Evolutionary conservation across 176 grass and related monocot species (phyloP).

Genomic region (Canna indica): DNA sequence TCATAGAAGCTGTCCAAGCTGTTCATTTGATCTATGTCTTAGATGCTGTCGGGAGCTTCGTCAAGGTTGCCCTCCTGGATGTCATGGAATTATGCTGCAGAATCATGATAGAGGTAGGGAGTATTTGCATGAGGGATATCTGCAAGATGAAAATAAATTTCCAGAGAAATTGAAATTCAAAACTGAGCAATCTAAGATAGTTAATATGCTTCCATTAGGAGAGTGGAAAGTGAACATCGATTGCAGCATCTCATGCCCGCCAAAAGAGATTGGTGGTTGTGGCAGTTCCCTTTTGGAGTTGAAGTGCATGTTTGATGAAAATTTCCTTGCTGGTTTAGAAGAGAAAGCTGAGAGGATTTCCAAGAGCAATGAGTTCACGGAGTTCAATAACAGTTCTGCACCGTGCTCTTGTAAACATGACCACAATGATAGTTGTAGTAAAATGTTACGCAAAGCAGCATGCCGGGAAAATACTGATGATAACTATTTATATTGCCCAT

Average conservation of each 20-base stretch:
- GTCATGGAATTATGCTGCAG: slow-evolving; percentile 19
- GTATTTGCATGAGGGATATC: slow-evolving; percentile 31
- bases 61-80: slow-evolving; percentile 41
- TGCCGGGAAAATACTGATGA: slow-evolving; percentile 44
- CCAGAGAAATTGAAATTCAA: neutral
- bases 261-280: slow-evolving; percentile 57
- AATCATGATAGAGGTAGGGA: slow-evolving; percentile 22
- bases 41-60: slow-evolving; percentile 71
- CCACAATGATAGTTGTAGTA: slow-evolving; percentile 19
- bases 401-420: slow-evolving; percentile 33
- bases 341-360: slow-evolving; percentile 41
- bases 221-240: slow-evolving; percentile 53
- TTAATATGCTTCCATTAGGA: no score
- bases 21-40: slow-evolving; percentile 65
- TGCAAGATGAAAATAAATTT: slow-evolving; percentile 7
- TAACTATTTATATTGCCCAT: slow-evolving; percentile 65
- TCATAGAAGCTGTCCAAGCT: slow-evolving; percentile 63
- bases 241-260: slow-evolving; percentile 74
- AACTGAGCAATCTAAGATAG: no score
- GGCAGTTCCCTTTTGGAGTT: slow-evolving; percentile 31
- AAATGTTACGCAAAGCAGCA: slow-evolving; percentile 33
- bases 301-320: slow-evolving; percentile 43
- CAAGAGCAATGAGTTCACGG: no score
- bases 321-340: slow-evolving; percentile 36
- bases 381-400: slow-evolving; percentile 18